Percentiles rank a stretch among this genome's conserved stretches.
phyloP scores from a whole-genome alignment of 73 alveolate genomes.

The Breviolum minutum region DNA sequence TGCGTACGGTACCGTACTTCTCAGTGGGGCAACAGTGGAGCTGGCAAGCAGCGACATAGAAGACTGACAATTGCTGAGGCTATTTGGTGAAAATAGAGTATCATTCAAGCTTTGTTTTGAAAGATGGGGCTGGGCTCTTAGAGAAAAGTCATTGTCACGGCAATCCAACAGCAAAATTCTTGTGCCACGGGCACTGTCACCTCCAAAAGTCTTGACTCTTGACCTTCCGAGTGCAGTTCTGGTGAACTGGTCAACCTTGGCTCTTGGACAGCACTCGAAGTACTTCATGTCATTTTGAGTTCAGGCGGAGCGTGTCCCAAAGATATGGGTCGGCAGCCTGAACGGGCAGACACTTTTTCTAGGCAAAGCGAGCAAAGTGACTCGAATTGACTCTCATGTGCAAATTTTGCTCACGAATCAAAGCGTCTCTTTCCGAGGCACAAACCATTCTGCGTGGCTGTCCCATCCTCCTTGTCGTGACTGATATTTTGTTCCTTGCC shows the following conservation, averaged over 20 bases:
- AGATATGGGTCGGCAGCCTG: constrained; percentile 47
- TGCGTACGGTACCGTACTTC: no score
- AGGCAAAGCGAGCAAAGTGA: no score
- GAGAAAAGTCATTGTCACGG: not conserved
- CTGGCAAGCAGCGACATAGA: no score
- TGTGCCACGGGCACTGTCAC: no score
- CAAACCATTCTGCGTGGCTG: constrained; percentile 84
- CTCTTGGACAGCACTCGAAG: no score
- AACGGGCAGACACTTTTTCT: no score
- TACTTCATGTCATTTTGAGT: no score
- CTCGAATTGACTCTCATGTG: not conserved
- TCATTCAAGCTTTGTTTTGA: constrained; percentile 52
- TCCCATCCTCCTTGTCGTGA: constrained; percentile 57
- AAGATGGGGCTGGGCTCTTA: constrained; percentile 43
- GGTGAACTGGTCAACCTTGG: no score
- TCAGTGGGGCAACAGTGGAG: no score
- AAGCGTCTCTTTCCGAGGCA: constrained; percentile 22
- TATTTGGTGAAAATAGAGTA: constrained; percentile 57
- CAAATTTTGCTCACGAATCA: not conserved
- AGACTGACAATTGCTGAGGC: not conserved
- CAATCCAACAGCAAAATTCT: no score
- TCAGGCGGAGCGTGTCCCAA: constrained; percentile 91
- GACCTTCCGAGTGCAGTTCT: no score
- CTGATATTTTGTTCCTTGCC: constrained; percentile 66
- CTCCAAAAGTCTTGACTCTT: no score